phyloP scores from a whole-genome alignment of 306 rosid genomes.

The Lathyrus oleraceus region DNA sequence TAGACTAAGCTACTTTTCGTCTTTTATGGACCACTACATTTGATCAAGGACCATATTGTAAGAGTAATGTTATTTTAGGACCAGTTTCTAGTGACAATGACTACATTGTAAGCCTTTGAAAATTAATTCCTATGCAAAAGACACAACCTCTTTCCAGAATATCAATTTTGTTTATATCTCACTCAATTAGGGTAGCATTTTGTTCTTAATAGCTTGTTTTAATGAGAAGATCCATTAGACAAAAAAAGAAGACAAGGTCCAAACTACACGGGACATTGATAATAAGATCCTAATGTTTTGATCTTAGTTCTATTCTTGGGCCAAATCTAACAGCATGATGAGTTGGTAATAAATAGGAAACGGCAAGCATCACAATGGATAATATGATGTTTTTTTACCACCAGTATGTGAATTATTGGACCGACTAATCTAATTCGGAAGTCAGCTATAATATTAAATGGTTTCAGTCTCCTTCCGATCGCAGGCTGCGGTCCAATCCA shows the following conservation, averaged over 20 bases:
- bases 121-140: constrained; percentile 10
- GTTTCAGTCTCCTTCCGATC: too few relatives aligned
- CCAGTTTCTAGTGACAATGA: constrained; percentile 37
- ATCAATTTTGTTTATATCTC: neutral
- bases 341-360: too few relatives aligned
- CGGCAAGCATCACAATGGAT: neutral
- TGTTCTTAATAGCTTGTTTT: neutral
- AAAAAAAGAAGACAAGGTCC: too few relatives aligned
- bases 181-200: neutral
- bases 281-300: too few relatives aligned
- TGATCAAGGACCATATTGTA: constrained; percentile 14
- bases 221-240: neutral
- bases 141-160: constrained; percentile 11
- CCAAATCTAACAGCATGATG: too few relatives aligned
- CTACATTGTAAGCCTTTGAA: neutral
- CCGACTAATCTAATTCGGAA: too few relatives aligned
- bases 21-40: constrained; percentile 53
- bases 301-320: too few relatives aligned
- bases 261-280: too few relatives aligned
- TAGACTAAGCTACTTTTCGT: constrained; percentile 38
- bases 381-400: too few relatives aligned
- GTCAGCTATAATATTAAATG: too few relatives aligned
- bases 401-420: too few relatives aligned
- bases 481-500: too few relatives aligned
- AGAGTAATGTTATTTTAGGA: constrained; percentile 29